These are phyloP conservation scores for Debaryomyces coudertii DNA, from an alignment of 1,139 yeast species.

Conservation along the genomic window DNA sequence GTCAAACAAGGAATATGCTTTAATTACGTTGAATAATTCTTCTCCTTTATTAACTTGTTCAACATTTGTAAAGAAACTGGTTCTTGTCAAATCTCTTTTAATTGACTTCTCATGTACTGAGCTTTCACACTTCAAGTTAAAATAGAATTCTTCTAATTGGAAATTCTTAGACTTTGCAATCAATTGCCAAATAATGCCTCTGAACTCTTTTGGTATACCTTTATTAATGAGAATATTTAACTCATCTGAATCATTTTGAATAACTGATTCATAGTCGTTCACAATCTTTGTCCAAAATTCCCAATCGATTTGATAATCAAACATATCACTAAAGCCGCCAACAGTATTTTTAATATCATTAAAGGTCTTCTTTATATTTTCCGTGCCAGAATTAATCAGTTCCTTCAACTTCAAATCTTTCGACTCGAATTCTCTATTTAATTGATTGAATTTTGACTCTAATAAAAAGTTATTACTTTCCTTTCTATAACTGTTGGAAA, in stretches of 20 bases:
- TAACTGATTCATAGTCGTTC: conserved; percentile 70
- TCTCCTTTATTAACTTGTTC: conserved; percentile 53
- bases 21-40: conserved; percentile 72
- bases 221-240: conserved; percentile 62
- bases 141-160: conserved; percentile 70
- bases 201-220: conserved; percentile 83
- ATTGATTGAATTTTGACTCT: conserved; percentile 38
- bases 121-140: conserved; percentile 51
- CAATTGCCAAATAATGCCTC: conserved; percentile 93
- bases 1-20: conserved; percentile 83
- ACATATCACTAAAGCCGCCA: conserved; percentile 44
- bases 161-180: conserved; percentile 79
- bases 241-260: conserved; percentile 59
- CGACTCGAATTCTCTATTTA: conserved; percentile 31
- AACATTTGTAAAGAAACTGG: conserved; percentile 74
- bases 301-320: conserved; percentile 64
- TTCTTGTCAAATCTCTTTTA: conserved; percentile 78
- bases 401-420: conserved; percentile 43
- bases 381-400: conserved; percentile 60
- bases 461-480: conserved; percentile 35
- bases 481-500: conserved; percentile 28
- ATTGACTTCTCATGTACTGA: conserved; percentile 78
- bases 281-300: conserved; percentile 86
- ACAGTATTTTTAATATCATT: conserved; percentile 53
- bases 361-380: conserved; percentile 64